These are phyloP conservation scores for Pistacia vera DNA, from an alignment of 345 rosid species.

Conservation along the genomic window DNA sequence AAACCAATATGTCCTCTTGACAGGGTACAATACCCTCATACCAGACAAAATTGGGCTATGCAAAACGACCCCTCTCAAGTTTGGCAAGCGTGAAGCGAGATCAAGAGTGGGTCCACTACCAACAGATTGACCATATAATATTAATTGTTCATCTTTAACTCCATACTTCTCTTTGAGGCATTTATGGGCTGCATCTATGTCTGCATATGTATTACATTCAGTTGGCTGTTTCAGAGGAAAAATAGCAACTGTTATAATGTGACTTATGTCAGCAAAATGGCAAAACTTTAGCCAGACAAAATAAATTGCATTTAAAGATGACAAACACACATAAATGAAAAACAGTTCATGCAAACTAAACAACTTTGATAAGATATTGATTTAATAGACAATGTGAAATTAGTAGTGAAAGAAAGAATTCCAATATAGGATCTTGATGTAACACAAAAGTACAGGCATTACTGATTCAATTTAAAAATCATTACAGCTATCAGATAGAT, in stretches of 20 bases:
- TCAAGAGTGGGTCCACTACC: slow-evolving; percentile 98
- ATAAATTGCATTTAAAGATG: neutral
- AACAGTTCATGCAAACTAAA: neutral
- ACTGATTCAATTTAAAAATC: neutral
- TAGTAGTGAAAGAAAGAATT: neutral
- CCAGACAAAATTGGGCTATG: slow-evolving; percentile 95
- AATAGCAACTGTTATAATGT: neutral
- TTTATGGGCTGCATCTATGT: slow-evolving; percentile 78
- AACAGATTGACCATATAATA: slow-evolving; percentile 95
- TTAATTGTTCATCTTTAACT: slow-evolving; percentile 81
- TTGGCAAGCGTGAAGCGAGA: slow-evolving; percentile 80
- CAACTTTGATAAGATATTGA: neutral
- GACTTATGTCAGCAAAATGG: neutral
- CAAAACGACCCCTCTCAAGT: slow-evolving; percentile 79
- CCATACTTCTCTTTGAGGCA: slow-evolving; percentile 90
- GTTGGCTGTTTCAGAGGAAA: slow-evolving; percentile 67
- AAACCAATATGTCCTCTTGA: slow-evolving; percentile 94
- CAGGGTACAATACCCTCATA: slow-evolving; percentile 88
- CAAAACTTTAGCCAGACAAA: neutral
- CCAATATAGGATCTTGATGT: neutral
- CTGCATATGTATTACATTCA: slow-evolving; percentile 92
- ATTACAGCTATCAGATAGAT: neutral
- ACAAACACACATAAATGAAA: neutral
- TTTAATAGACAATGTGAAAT: neutral
- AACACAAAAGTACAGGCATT: neutral